Evolutionary conservation across 352 stramenopile genomes (phyloP).

Genomic region (Blastocystis sp.): DNA sequence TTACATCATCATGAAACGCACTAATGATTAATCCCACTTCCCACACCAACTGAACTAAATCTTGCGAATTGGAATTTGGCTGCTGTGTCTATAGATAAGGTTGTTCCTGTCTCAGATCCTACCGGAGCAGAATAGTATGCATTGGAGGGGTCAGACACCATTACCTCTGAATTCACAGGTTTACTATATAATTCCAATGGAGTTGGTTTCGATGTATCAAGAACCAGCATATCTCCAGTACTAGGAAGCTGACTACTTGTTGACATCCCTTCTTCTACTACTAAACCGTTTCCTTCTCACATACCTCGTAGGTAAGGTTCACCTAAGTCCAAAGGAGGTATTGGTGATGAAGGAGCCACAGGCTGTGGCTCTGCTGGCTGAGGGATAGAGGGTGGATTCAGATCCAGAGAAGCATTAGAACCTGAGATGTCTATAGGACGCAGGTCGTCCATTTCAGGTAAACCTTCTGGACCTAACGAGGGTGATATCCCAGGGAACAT

Average conservation of each 20-base stretch:
- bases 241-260: background rate
- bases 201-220: conserved; percentile 43
- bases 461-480: background rate
- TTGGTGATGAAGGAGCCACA: background rate
- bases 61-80: background rate
- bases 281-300: background rate
- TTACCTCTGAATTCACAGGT: background rate
- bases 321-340: conserved; percentile 23
- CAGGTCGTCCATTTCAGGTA: background rate
- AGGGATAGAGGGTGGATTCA: background rate
- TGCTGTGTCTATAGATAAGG: background rate
- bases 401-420: conserved; percentile 4
- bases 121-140: background rate
- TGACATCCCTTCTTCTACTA: background rate
- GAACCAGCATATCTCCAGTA: background rate
- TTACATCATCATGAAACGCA: conserved; percentile 15
- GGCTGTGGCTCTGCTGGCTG: background rate
- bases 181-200: conserved; percentile 14
- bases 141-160: background rate
- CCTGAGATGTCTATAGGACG: background rate
- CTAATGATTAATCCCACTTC: background rate
- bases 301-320: conserved; percentile 15
- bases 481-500: background rate
- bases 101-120: background rate
- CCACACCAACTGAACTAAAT: conserved; percentile 24